Evolutionary conservation across 257 asterid species (phyloP), one percentile per base, ranked within the genome.

Genomic region (Leptodermis oblonga): DNA sequence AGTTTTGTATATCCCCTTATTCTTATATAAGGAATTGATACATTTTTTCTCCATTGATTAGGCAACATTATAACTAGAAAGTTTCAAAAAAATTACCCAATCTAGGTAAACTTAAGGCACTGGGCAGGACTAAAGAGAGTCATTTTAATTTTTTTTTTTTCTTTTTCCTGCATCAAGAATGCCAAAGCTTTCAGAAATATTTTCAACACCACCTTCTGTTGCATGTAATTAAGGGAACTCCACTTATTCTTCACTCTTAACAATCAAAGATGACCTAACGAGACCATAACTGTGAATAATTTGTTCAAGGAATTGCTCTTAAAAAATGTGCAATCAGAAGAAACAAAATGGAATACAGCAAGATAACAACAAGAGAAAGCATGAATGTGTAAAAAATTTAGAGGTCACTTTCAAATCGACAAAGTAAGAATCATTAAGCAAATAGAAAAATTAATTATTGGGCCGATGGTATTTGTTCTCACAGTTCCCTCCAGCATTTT

Each of bases 401-500:
- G 18, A 36, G 37, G n/a, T 18, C 36, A 25, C 13, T 8, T 20
- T 23, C 30, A 1, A 64, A 41, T 64, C 49, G 14, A 46, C 26
- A 58, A 14, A 30, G 23, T 43, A 64, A 23, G 34, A 42, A 64
- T 20, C 52, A 25, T 15, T 25, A 60, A 60, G 64, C 23, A n/a
- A 45, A 43, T 31, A 42, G 11, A 31, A 0, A 20, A 62, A 36
- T 26, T 42, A 51, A 28, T 3, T 22, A 34, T 12, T 17, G 39
- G 33, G 15, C 5, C 26, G n/a, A 61, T 42, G 67, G 45, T 33
- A 65, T 23, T 28, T 43, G 43, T 73, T 82, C 97, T 84, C 77
- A 92, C 98, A 70, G 98, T 92, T 77, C 98, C 96, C 86, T 89
- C 98, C 79, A 92, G 85, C 96, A 92, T 92, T 82, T 92, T 92